Base-by-base conservation (phyloP, 352 stramenopile genomes). In the Globisporangium nodosum region DNA sequence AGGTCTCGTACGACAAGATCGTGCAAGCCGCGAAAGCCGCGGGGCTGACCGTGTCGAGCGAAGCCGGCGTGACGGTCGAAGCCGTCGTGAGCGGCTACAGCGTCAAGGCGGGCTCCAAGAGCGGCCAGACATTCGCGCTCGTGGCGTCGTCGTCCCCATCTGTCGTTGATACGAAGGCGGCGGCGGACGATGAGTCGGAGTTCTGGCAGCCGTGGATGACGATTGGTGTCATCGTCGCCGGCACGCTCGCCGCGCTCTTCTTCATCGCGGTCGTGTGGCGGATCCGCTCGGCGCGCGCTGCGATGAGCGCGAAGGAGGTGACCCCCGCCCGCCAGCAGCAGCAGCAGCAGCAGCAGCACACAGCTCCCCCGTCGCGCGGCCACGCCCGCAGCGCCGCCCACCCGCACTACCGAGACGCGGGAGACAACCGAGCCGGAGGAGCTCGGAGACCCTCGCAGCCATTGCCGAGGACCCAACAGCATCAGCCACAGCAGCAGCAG, bases 141-240 rank as follows among this genome's bases (percentile, higher is more conserved):
- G 83, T 93, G n/a, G 83, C 83, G 7, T 93, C 83, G 2, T 90
- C 83, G 3, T 84, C 76, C 0, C 76, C 80, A 11, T 78, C 70
- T 0, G 73, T 63, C 0, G 76, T 80, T 1, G 71, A 69, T 6
- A 73, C 76, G 6, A 68, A 53, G 11, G 59, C 66, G 11, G 37
- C 35, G 1, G 47, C 27, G 0, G 48, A 20, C 1, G 52, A 48
- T 0, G 56, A 56, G 11, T 49, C 49, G 2, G 50, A 43, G 3
- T 88, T 88, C 61, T 90, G 78, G 81, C 74, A 90, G 63, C 78
- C 81, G 16, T 90, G 81, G 81, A 90, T 90, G 78, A 87, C 73
- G 16, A 79, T 90, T 55, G 81, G 74, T 18, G 65, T 70, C 2
- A 67, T 88, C 43, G 61, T 88, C 11, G 64, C 80, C 1, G 76